These are phyloP conservation scores for Talaromyces trachyspermus DNA, from an alignment of 495 filamentous ascomycete species.

Conservation along the genomic window DNA sequence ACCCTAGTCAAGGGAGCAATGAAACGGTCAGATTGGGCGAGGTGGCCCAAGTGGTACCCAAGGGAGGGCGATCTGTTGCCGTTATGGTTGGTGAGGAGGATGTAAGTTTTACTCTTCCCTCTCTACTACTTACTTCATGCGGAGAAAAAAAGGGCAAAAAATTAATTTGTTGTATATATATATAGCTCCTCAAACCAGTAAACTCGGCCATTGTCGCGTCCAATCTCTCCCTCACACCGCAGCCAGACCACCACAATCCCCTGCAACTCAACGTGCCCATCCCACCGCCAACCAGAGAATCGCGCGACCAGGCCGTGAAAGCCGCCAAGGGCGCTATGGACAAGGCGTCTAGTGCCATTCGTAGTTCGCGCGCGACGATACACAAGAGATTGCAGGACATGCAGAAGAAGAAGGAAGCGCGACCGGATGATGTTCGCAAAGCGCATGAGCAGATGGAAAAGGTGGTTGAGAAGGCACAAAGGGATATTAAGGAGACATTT, in stretches of 20 bases:
- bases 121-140: too few species aligned
- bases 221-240: conserved; percentile 65
- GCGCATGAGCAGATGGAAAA: conserved; percentile 67
- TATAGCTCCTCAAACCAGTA: conserved; percentile 61
- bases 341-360: conserved; percentile 43
- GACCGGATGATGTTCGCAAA: conserved; percentile 61
- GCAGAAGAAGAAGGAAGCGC: conserved; percentile 45
- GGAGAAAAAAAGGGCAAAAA: too few species aligned
- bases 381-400: conserved; percentile 59
- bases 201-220: conserved; percentile 61
- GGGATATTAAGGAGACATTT: conserved; percentile 59
- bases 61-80: conserved; percentile 57
- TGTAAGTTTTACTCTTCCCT: conserved; percentile 30
- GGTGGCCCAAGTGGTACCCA: conserved; percentile 68
- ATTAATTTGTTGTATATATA: too few species aligned
- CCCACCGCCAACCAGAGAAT: conserved; percentile 60
- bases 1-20: conserved; percentile 45
- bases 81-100: conserved; percentile 58
- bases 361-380: conserved; percentile 48
- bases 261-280: conserved; percentile 66
- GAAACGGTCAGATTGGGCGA: conserved; percentile 52
- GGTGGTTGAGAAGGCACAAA: conserved; percentile 59
- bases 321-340: conserved; percentile 56
- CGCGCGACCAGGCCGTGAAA: conserved; percentile 43
- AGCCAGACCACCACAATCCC: conserved; percentile 57